Base-by-base conservation (phyloP, 345 rosid species). In the Lepidium aucheri region DNA sequence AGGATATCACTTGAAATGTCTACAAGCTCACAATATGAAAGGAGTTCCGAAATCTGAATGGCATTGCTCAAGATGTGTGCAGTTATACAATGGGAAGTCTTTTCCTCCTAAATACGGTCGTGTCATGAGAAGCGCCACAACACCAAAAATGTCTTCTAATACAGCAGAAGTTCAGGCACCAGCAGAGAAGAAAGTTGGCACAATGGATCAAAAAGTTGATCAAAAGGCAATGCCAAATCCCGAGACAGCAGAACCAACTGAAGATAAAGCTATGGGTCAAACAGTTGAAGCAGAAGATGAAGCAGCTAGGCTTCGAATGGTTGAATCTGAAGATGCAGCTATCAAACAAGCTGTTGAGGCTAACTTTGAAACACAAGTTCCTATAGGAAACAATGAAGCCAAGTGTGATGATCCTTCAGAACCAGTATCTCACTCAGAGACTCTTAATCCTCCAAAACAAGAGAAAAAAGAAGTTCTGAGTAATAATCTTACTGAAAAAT, bases 21-120 rank as follows among this genome's bases (percentile, higher is more conserved):
- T 91, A 57, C 93, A 84, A 54, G 40, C 83, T 33, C 66, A 76
- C 68, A 88, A 82, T 76, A 82, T 83, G 65, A 88, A 84, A 82
- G 85, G 80, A 53, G 85, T 94, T 66, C 99, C 99, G 13, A 86
- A 88, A 74, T 86, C 82, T 70, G 99, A 94, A 74, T 94, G 99
- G 99, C 97, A 94, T 76, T 94, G 97, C 77, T 46, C 80, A 65
- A 94, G 76, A 62, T 94, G 99, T 79, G 74, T 84, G 77, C 76
- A 85, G 26, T 66, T 87, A 66, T 84, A 88, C 78, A 84, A 81
- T 57, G 99, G 99, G 11, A 94, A 94, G 78, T 80, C 97, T 74
- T 79, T 88, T 77, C 96, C 99, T 18, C 97, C 97, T 64, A 94
- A 94, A 75, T 90, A 90, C 72, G 99, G 99, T 3, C 91, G 99